Conservation (phyloP, 192 early-diverging fungal species). For the Spizellomyces punctatus region DNA sequence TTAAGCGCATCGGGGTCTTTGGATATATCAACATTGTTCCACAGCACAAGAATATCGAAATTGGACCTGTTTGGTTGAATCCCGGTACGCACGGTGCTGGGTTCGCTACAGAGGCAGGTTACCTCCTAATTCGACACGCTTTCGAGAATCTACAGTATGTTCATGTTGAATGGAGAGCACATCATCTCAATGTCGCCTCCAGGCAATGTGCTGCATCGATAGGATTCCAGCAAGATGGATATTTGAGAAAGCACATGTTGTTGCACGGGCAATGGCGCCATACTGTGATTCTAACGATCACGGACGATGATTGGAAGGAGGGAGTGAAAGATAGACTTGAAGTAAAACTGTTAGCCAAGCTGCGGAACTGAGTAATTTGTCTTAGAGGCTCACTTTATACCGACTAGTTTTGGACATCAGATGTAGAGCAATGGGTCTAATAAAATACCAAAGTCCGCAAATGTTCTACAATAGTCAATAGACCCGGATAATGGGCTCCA, state of each 20-base stretch:
- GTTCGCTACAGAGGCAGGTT: slow-evolving; percentile 10
- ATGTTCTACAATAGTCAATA: no score
- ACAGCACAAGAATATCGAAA: slow-evolving; percentile 6
- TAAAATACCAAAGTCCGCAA: no score
- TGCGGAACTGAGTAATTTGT: no score
- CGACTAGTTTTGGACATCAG: no score
- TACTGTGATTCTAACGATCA: background rate
- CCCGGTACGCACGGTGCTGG: background rate
- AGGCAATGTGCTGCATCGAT: background rate
- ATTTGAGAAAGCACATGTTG: background rate
- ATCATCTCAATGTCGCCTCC: slow-evolving; percentile 6
- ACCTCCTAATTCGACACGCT: slow-evolving; percentile 4
- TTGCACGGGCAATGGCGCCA: background rate
- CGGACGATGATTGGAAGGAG: slow-evolving; percentile 1
- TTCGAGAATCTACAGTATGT: background rate
- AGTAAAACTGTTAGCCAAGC: no score
- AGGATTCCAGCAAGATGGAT: background rate
- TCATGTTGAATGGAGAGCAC: slow-evolving; percentile 15
- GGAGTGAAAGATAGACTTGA: background rate
- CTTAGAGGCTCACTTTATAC: no score
- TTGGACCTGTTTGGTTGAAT: slow-evolving; percentile 16
- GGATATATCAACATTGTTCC: slow-evolving; percentile 20
- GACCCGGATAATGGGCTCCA: no score
- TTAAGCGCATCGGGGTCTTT: slow-evolving; percentile 10
- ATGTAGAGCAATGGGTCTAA: no score